Base-by-base conservation (phyloP, 1,284 basidiomycete species). In the Sutorius eximius region DNA sequence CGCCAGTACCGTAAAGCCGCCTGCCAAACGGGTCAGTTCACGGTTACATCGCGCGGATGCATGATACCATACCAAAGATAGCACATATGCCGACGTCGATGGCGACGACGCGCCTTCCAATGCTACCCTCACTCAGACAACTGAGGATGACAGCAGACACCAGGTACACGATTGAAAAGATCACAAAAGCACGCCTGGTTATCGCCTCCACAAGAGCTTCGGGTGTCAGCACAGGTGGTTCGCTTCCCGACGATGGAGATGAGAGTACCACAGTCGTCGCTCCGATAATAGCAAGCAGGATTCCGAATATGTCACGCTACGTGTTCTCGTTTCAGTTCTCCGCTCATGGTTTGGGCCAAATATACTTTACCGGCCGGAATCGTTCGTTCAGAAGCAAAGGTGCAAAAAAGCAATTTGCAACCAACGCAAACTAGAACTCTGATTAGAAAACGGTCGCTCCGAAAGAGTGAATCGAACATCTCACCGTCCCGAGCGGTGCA, bases 391-490 rank as follows among this genome's bases (percentile, higher is more conserved):
- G 77, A 64, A 98, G 82, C 2, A 95, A 68, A 10, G 96, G 96
- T 0, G 96, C 93, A 61, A 98, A 94, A 45, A 95, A 80, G 67
- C 95, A 97, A 71, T 98, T 98, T 16, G 95, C 93, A 52, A 98
- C 87, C 10, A 99, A 78, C 2, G 96, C 90, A 65, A 92, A 89
- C 87, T 91, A 54, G 49, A 18, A 24, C 49, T 38, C 16, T 20
- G 16, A 37, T 49, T 49, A 29, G 49, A 30, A 43, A 45, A 45
- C 15, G 24, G 27, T 34, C 48, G 24, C n/a, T 42, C 15, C 16
- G 22, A 38, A 43, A 24, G 32, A 22, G 16, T 18, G 37, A 18
- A 18, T 18, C 7, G 29, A 36, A 8, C 5, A 9, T 76, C 86
- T 75, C 64, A 95, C 93, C 32, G 93, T 95, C 32, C 95, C 95